phyloP scores from a whole-genome alignment of 2,329 filamentous ascomycete species.

The Ceratocystis eucalypticola region DNA sequence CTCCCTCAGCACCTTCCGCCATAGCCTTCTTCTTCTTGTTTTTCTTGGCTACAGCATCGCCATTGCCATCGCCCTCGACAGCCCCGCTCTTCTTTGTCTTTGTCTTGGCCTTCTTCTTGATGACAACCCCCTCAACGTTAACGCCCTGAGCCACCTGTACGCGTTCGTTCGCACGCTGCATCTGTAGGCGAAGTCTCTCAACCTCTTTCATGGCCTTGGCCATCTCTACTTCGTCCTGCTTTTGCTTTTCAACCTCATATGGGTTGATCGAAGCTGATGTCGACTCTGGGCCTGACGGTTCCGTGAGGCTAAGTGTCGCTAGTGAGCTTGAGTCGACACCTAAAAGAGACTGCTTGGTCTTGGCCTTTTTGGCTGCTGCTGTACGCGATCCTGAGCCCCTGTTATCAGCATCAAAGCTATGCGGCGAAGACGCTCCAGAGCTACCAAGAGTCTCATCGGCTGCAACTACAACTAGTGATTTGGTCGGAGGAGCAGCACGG shows the following conservation, averaged over 20 bases:
- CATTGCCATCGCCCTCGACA: background rate
- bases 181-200: slow-evolving; percentile 71
- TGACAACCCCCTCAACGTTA: slow-evolving; percentile 48
- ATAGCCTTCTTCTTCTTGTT: slow-evolving; percentile 20
- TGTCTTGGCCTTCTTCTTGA: slow-evolving; percentile 39
- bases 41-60: slow-evolving; percentile 11
- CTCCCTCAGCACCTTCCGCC: slow-evolving; percentile 14
- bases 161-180: slow-evolving; percentile 69
- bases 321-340: slow-evolving; percentile 81
- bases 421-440: slow-evolving; percentile 34
- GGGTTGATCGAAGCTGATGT: slow-evolving; percentile 25
- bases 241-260: slow-evolving; percentile 49
- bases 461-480: slow-evolving; percentile 51
- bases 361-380: slow-evolving; percentile 30
- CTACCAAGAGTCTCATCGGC: slow-evolving; percentile 58
- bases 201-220: slow-evolving; percentile 76
- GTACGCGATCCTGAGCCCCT: slow-evolving; percentile 27
- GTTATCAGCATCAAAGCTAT: slow-evolving; percentile 43
- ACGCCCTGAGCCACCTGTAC: slow-evolving; percentile 59
- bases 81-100: slow-evolving; percentile 24
- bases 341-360: slow-evolving; percentile 47
- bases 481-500: slow-evolving; percentile 23
- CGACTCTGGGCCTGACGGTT: slow-evolving; percentile 16
- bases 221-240: slow-evolving; percentile 79
- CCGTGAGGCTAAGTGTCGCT: slow-evolving; percentile 51